Evolutionary conservation across 805 yeast species (phyloP).

Genomic region (Metschnikowia picachoensis): DNA sequence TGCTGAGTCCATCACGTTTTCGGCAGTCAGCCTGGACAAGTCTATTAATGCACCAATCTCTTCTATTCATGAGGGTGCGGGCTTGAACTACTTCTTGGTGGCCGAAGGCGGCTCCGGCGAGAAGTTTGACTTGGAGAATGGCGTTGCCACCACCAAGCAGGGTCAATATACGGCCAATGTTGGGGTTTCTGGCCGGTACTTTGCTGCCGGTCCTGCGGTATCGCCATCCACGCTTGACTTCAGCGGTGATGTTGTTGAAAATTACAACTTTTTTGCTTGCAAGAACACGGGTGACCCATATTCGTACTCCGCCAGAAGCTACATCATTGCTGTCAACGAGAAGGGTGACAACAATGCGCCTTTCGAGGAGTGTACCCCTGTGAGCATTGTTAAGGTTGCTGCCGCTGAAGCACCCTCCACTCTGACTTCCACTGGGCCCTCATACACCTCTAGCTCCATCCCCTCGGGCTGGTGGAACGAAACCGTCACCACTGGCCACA

Average conservation of each 20-base stretch:
- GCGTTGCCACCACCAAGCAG: conserved; percentile 1
- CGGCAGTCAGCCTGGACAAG: conserved; percentile 7
- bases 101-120: conserved; percentile 5
- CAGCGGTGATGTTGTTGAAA: conserved; percentile 3
- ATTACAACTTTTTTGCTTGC: conserved; percentile 14
- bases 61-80: conserved; percentile 15
- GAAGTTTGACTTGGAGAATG: conserved; percentile 8
- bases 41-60: conserved; percentile 8
- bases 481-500: conserved; percentile 26
- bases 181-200: conserved; percentile 4
- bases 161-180: conserved; percentile 5
- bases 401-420: conserved; percentile 16
- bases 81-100: conserved; percentile 14
- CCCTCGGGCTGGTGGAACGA: not conserved
- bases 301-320: conserved; percentile 6
- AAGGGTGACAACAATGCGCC: conserved; percentile 9
- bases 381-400: conserved; percentile 13
- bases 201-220: conserved; percentile 14
- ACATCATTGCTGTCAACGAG: conserved; percentile 6
- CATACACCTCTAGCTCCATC: not conserved
- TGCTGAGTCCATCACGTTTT: conserved; percentile 10
- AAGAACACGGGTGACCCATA: conserved; percentile 14
- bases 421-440: not conserved
- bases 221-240: conserved; percentile 4
- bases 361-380: conserved; percentile 7